These are phyloP conservation scores for Lentinula raphanica DNA, from an alignment of 768 basidiomycete genomes.

Conservation along the genomic window DNA sequence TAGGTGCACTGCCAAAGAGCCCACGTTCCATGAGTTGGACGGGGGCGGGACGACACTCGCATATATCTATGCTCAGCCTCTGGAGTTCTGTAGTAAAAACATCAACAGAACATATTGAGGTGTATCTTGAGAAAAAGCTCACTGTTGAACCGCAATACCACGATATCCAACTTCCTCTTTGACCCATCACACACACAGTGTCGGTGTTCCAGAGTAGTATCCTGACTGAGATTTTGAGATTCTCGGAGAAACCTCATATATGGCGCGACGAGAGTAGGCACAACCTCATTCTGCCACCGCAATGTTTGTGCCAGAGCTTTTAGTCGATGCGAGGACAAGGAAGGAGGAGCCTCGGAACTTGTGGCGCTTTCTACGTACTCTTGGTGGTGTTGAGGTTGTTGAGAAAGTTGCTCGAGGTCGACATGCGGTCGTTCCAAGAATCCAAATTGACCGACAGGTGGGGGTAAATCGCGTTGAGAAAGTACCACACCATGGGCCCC, in stretches of 20 bases:
- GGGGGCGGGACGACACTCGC: conserved; percentile 10
- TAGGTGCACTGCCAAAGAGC: too few relatives aligned
- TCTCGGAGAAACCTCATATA: background rate
- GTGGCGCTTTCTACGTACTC: background rate
- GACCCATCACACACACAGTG: background rate
- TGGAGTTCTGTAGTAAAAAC: background rate
- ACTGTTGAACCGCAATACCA: background rate
- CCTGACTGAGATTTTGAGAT: background rate
- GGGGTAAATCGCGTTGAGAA: background rate
- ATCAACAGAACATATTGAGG: background rate
- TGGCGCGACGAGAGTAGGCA: background rate
- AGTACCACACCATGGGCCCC: background rate
- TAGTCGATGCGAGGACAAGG: too few relatives aligned
- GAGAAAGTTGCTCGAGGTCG: background rate
- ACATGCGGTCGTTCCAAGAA: background rate
- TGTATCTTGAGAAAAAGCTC: background rate
- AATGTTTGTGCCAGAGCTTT: background rate
- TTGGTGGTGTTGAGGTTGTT: background rate
- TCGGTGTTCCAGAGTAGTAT: background rate
- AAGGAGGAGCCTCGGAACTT: background rate
- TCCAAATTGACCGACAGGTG: background rate
- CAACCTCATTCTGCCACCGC: background rate
- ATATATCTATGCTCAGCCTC: conserved; percentile 2
- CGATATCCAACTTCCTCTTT: background rate
- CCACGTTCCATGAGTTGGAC: too few relatives aligned